Evolutionary conservation across 495 filamentous ascomycete species (phyloP), one percentile per base, ranked within the genome.

Genomic region (Apiosordaria backusii): DNA sequence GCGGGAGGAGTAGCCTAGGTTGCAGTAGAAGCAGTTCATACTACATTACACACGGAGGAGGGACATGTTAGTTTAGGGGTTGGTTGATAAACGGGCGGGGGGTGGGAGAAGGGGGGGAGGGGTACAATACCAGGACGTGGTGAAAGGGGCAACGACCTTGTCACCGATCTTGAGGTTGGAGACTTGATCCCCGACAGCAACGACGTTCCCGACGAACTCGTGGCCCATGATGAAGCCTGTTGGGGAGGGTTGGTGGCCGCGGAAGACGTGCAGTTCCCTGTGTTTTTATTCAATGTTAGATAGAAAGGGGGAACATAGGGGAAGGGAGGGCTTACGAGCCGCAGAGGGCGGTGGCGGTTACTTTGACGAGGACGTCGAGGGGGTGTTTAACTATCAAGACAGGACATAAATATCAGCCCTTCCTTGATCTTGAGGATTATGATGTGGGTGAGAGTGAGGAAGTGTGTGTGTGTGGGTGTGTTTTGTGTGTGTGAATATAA

Each of bases 201-300:
- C 81, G 35, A 97, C 85, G 52, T 79, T 83, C 22, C 95, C 94
- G 7, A 91, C 90, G 71, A 96, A 95, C 75, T 99, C 89, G 68
- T 92, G 89, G 65, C 89, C 89, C 87, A 85, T 82, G 35, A 86
- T 80, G 65, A 82, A 81, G 18, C 78, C 82, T 0, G 79, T 70
- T 2, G 58, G 54, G 0, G 80, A 78, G 15, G 87, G 81, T 75
- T 94, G 88, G 76, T 92, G 85, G 63, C 93, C 94, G 35, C 95
- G 88, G 79, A 90, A 99, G 27, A 90, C 87, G 78, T 99, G 95
- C 57, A 99, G 83, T 70, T 97, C 95, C 72, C 92, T 97, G 68
- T 23, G 21, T 4, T 15, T 45, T 26, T 54, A 13, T 1, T 1
- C 58, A 24, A 40, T 15, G 60, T 5, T 1, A 6, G 16, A 15